Percentiles rank a stretch among this genome's conserved stretches.
These are phyloP conservation scores for Ettlia oleoabundans DNA, from an alignment of 139 green algal species.

Conservation along the genomic window DNA sequence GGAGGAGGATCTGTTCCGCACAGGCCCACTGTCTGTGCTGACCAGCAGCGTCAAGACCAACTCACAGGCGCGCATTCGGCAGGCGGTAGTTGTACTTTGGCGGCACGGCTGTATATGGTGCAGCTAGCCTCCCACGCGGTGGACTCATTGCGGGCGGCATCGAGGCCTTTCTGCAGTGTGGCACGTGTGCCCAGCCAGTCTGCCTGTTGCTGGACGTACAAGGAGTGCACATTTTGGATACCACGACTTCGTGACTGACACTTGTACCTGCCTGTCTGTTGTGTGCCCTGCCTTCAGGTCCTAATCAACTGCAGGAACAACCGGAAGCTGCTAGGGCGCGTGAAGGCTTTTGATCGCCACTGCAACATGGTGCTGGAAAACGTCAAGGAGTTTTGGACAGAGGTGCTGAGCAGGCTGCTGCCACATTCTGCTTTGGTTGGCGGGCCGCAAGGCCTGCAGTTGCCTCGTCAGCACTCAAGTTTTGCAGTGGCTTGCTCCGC, in stretches of 20 bases:
- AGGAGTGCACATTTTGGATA: too few relatives aligned
- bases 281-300: constrained; percentile 80
- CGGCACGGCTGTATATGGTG: too few relatives aligned
- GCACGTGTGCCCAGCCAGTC: too few relatives aligned
- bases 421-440: too few relatives aligned
- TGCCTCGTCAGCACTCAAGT: too few relatives aligned
- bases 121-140: too few relatives aligned
- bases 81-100: too few relatives aligned
- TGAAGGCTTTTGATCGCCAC: constrained; percentile 99
- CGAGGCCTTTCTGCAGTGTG: too few relatives aligned
- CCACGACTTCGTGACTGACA: background rate
- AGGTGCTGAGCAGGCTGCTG: constrained; percentile 65
- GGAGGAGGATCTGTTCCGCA: constrained; percentile 92
- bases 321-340: constrained; percentile 93
- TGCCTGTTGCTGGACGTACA: too few relatives aligned
- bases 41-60: constrained; percentile 97
- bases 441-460: too few relatives aligned
- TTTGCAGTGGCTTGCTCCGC: too few relatives aligned
- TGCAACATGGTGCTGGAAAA: constrained; percentile 99
- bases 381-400: constrained; percentile 99
- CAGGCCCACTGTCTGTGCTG: constrained; percentile 93
- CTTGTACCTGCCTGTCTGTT: background rate
- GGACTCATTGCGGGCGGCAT: too few relatives aligned
- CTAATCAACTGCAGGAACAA: constrained; percentile 99
- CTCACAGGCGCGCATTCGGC: constrained; percentile 91